These are phyloP conservation scores for Bipolaris oryzae DNA, from an alignment of 2,329 filamentous ascomycete species.

Conservation along the genomic window DNA sequence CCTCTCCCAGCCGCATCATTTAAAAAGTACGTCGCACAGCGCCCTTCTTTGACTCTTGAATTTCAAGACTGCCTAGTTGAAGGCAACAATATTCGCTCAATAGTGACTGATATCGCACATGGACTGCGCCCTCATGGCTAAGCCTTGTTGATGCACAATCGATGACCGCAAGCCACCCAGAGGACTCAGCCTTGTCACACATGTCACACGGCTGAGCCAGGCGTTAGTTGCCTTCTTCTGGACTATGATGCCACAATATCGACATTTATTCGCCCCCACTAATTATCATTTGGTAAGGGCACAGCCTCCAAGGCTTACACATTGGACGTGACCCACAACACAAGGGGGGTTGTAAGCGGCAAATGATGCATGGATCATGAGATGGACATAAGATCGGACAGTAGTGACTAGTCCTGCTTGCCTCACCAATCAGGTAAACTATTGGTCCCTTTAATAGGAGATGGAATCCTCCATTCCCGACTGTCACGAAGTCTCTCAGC, in stretches of 20 bases:
- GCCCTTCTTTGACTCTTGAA: not conserved
- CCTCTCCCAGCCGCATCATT: not conserved
- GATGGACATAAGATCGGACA: too few species aligned
- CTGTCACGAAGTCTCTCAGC: not conserved
- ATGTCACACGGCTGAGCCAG: not conserved
- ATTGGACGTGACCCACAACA: not conserved
- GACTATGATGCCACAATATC: not conserved
- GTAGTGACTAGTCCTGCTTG: too few species aligned
- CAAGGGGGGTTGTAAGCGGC: not conserved
- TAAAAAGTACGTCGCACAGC: too few species aligned
- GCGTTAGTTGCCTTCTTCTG: not conserved
- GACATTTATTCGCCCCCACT: not conserved
- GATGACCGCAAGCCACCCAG: not conserved
- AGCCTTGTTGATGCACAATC: not conserved
- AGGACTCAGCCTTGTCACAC: not conserved
- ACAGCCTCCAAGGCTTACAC: not conserved
- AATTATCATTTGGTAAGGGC: not conserved
- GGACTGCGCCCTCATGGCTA: not conserved
- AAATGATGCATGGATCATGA: not conserved
- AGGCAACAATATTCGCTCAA: not conserved
- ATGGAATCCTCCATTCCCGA: too few species aligned
- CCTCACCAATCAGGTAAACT: too few species aligned
- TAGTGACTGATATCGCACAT: not conserved
- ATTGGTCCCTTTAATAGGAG: too few species aligned
- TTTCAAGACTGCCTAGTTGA: not conserved